Base-by-base conservation (phyloP, 2,329 filamentous ascomycete genomes). In the Aspergillus japonicus region DNA sequence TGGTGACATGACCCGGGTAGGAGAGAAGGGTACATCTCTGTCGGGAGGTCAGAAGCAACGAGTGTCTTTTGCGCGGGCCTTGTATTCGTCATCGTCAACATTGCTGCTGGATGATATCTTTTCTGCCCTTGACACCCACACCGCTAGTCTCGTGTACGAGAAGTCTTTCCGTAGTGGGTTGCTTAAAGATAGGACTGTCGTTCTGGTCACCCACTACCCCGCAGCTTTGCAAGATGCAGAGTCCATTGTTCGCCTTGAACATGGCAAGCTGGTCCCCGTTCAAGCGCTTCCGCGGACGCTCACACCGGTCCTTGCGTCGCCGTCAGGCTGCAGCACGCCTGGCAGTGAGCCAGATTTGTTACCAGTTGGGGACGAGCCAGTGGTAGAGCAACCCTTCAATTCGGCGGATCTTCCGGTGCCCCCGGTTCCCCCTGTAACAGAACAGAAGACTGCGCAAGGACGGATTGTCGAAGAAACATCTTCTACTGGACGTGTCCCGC, bases 21-120 rank as follows among this genome's bases (percentile, higher is more conserved):
- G 86, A 23, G 85, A 87, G 69, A 85, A 85, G 48, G 86, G 86
- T 0, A 83, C 87, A 14, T 85, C 86, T 2, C 77, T 89, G 0
- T 87, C 85, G 0, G 86, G 86, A 3, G 86, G 86, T 0, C 86
- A 89, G 63, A 86, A 84, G 62, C 85, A 86, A 0, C 80, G 86
- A 5, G 85, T 88, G 39, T 82, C 83, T 12, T 69, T 87, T 35
- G 85, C 85, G 1, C 77, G 85, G 58, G 82, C 84, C 6, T 68
- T 87, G 1, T 87, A 87, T 68, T 86, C 84, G 1, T 81, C 81
- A 56, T 80, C 84, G 0, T 76, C 82, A 1, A 75, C 86, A 2
- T 73, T 87, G 23, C 73, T 87, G 0, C 78, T 87, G 1, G 85
- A 87, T 62, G 85, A 87, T 59, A 78, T 86, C 2, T 85, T 87